A percentile compares a stretch with the other conserved stretches of the same genome.
Evolutionary conservation across 352 stramenopile species (phyloP).

Genomic region (Pythium folliculosum): DNA sequence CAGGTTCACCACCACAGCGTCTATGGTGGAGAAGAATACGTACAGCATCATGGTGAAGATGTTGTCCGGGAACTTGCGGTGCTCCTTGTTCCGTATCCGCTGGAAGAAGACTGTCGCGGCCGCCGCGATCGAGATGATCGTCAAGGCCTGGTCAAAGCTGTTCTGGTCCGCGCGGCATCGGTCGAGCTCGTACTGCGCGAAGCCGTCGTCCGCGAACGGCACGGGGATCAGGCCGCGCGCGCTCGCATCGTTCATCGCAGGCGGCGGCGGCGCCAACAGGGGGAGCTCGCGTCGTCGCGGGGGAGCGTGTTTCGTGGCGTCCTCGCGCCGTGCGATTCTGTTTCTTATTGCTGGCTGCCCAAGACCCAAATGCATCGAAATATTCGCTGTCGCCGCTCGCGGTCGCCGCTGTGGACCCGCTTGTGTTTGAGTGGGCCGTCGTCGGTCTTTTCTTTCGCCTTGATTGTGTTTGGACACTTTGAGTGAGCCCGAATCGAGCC

Average conservation of each 20-base stretch:
- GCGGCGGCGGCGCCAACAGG: not conserved
- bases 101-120: conserved; percentile 29
- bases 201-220: conserved; percentile 28
- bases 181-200: conserved; percentile 32
- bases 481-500: conserved; percentile 13
- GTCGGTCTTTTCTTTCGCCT: conserved; percentile 1
- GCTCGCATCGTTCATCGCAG: conserved; percentile 11
- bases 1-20: too few relatives aligned
- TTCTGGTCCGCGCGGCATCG: conserved; percentile 32
- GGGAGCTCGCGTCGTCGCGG: not conserved
- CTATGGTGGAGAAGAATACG: not conserved
- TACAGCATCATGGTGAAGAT: conserved; percentile 38
- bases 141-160: conserved; percentile 34
- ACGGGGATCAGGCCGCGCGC: conserved; percentile 1
- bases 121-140: conserved; percentile 32
- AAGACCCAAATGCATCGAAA: conserved; percentile 13
- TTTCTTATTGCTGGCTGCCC: not conserved
- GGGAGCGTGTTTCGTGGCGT: not conserved
- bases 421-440: not conserved
- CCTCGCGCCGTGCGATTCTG: not conserved
- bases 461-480: conserved; percentile 1
- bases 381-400: not conserved
- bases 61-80: conserved; percentile 39
- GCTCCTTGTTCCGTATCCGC: conserved; percentile 32
- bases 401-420: not conserved